Percentiles rank a stretch among this genome's conserved stretches.
These are phyloP conservation scores for Backusella circina DNA, from an alignment of 192 early-diverging fungal genomes.

Conservation along the genomic window DNA sequence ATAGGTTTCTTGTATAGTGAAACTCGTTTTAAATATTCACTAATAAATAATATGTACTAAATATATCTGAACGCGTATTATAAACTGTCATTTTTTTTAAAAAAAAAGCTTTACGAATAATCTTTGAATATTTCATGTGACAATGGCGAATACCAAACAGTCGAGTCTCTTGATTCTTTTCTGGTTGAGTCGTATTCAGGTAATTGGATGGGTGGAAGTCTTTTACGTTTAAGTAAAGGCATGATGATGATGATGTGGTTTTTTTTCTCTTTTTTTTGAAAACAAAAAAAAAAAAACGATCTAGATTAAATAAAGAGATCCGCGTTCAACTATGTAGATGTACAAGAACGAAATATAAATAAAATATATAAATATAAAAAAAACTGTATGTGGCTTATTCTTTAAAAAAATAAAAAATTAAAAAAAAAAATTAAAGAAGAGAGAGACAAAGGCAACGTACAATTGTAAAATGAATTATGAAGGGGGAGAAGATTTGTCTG, in stretches of 20 bases:
- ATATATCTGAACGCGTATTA: not conserved
- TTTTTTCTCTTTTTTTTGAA: too few relatives aligned
- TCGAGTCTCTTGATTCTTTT: constrained; percentile 29
- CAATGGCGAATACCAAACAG: constrained; percentile 48
- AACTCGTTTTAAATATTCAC: constrained; percentile 23
- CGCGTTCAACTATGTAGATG: not conserved
- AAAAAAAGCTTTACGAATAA: constrained; percentile 47
- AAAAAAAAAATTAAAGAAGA: not conserved
- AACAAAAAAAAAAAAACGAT: not conserved
- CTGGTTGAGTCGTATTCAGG: constrained; percentile 16
- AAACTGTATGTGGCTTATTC: not conserved
- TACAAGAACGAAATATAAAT: not conserved
- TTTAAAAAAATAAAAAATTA: not conserved
- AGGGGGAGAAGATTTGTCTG: not conserved
- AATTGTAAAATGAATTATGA: not conserved
- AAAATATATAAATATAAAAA: not conserved
- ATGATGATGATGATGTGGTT: constrained; percentile 9
- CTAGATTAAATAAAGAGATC: not conserved
- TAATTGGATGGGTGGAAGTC: constrained; percentile 3
- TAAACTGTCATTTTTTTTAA: not conserved
- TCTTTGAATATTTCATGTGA: constrained; percentile 54
- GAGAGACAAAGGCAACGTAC: not conserved
- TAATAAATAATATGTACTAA: constrained; percentile 1
- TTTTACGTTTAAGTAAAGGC: constrained; percentile 36
- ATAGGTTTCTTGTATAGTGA: constrained; percentile 62